phyloP scores from a whole-genome alignment of 805 yeast genomes.

The Starmera dryadoides region DNA sequence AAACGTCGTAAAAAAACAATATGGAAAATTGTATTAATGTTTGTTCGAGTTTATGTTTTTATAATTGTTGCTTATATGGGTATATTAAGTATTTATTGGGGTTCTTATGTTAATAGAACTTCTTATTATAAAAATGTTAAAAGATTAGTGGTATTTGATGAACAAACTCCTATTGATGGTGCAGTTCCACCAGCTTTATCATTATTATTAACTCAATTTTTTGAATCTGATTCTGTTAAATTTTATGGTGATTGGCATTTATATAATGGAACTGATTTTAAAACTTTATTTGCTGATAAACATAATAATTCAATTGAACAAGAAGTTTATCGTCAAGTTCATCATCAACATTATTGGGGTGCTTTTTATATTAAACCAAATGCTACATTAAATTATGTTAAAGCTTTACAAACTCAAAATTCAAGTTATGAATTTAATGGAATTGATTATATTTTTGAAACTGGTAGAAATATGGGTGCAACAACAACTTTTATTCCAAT shows the following conservation, averaged over 20 bases:
- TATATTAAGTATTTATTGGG: conserved; percentile 16
- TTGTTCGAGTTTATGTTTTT: conserved; percentile 2
- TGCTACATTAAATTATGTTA: conserved; percentile 27
- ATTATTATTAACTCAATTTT: conserved; percentile 2
- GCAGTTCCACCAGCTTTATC: conserved; percentile 7
- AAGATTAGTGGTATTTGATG: conserved; percentile 17
- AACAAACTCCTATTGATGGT: conserved; percentile 1
- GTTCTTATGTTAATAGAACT: conserved; percentile 16
- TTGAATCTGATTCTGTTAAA: conserved; percentile 3
- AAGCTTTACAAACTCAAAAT: conserved; percentile 10
- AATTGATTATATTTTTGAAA: conserved; percentile 41
- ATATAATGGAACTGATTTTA: conserved; percentile 1
- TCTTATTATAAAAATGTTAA: conserved; percentile 8
- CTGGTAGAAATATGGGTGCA: conserved; percentile 48
- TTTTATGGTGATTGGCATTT: conserved; percentile 13
- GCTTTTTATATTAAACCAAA: conserved; percentile 42
- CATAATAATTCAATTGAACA: conserved; percentile 14
- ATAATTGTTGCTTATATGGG: conserved; percentile 4
- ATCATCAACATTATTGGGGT: conserved; percentile 52
- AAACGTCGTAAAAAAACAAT: neutral
- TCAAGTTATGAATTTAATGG: conserved; percentile 6
- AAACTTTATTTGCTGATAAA: conserved; percentile 2
- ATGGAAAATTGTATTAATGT: conserved; percentile 2
- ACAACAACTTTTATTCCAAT: conserved; percentile 37
- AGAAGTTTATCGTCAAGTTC: conserved; percentile 35